Evolutionary conservation across 805 yeast genomes (phyloP).

Genomic region (Maudiozyma turicensis): DNA sequence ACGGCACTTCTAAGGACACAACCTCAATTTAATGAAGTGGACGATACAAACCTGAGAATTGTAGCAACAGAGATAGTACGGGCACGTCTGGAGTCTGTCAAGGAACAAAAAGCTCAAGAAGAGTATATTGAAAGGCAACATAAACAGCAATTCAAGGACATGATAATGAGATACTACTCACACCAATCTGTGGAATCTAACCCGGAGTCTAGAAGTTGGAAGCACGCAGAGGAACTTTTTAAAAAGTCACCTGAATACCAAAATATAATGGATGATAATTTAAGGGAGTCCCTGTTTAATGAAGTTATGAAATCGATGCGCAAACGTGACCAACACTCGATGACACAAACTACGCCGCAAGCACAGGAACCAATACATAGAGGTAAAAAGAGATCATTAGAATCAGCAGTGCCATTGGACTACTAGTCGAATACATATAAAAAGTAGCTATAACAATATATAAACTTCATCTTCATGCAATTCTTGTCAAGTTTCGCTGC

Average conservation of each 20-base stretch:
- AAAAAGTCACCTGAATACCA: conserved; percentile 26
- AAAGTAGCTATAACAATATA: no score
- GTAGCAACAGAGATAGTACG: conserved; percentile 19
- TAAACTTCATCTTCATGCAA: no score
- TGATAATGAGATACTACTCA: conserved; percentile 10
- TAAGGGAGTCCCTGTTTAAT: neutral
- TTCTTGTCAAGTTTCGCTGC: no score
- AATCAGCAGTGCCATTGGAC: conserved; percentile 27
- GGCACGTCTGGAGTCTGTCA: conserved; percentile 18
- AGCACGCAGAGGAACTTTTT: conserved; percentile 25
- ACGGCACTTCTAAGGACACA: conserved; percentile 12
- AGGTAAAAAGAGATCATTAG: conserved; percentile 16
- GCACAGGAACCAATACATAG: neutral
- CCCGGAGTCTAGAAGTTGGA: conserved; percentile 30
- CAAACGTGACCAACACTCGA: neutral
- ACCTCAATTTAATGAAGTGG: conserved; percentile 18
- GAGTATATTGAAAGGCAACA: conserved; percentile 14
- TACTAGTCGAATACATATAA: neutral
- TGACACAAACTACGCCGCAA: neutral
- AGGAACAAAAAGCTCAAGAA: conserved; percentile 13
- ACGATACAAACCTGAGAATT: conserved; percentile 10
- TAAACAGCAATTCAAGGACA: conserved; percentile 19
- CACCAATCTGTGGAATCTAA: conserved; percentile 2
- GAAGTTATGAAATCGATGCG: neutral
- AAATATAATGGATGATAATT: conserved; percentile 23